Base-by-base conservation (phyloP, 345 rosid species). In the Eucalyptus albens region DNA sequence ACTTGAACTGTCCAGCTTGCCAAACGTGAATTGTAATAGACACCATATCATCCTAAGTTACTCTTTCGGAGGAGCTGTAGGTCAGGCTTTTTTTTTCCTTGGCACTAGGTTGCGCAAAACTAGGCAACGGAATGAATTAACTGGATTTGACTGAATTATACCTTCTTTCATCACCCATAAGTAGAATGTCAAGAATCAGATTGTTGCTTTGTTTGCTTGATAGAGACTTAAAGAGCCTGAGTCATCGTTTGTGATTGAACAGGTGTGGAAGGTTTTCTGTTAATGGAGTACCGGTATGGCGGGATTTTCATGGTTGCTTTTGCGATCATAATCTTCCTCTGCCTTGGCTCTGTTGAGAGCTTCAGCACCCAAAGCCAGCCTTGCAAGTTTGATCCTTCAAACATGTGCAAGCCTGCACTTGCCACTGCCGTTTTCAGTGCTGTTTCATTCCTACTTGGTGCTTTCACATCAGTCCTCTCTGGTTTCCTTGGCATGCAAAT, bases 401-500 rank as follows among this genome's bases (percentile, higher is more conserved):
- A 82, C 87, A 88, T 44, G n/a, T 88, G 89, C 89, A 88, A 88
- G 81, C 89, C 89, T 40, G 53, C 53, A 56, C 31, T 88, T 55
- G 87, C 59, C 37, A 88, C 89, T 33, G 89, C 89, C 51, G 27
- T 83, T 55, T 88, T 88, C 87, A 88, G 87, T 82, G 60, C 89
- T 42, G 89, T 47, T 31, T 88, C 89, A n/a, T 88, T 88, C 44
- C 45, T 83, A 86, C 93, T 92, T 29, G 94, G 94, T 90, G 93
- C 94, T 86, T 11, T 92, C 90, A 91, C 93, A 27, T 93, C 94
- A 50, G 90, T 93, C 50, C 51, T 92, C 62, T 93, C 91, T 40
- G 91, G 92, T 47, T 93, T 93, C 86, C 91, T 93, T 27, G 93
- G 93, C 85, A 91, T 92, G 94, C 91, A 93, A 89, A 93, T 93